Evolutionary conservation across 345 rosid species (phyloP).

Genomic region (Eucalyptus grandis): DNA sequence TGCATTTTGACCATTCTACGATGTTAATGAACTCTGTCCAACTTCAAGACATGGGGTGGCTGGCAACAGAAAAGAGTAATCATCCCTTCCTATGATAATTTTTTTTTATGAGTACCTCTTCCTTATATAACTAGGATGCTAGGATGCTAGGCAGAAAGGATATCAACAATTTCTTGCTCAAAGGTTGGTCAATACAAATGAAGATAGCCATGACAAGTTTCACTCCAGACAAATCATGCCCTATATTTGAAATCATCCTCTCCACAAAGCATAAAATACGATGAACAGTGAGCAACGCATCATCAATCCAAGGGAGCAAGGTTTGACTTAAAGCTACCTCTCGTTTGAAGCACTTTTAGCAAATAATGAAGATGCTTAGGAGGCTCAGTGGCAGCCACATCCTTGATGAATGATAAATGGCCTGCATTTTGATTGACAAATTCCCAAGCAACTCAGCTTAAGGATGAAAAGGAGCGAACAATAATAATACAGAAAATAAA

Average conservation of each 20-base stretch:
- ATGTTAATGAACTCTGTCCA: background rate
- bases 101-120: background rate
- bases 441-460: background rate
- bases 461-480: background rate
- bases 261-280: background rate
- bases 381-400: constrained; percentile 60
- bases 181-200: background rate
- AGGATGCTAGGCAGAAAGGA: background rate
- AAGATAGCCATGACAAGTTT: background rate
- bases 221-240: background rate
- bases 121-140: background rate
- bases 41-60: background rate
- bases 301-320: background rate
- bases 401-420: constrained; percentile 62
- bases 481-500: background rate
- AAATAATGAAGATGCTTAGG: constrained; percentile 55
- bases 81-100: background rate
- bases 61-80: background rate
- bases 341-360: constrained; percentile 67
- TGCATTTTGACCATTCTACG: background rate
- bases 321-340: constrained; percentile 20
- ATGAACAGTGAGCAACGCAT: background rate
- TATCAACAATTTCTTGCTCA: background rate
- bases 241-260: background rate
- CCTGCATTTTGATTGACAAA: constrained; percentile 18